These are phyloP conservation scores for Spiromastix sp. DNA, from an alignment of 2,329 filamentous ascomycete genomes.

Conservation along the genomic window DNA sequence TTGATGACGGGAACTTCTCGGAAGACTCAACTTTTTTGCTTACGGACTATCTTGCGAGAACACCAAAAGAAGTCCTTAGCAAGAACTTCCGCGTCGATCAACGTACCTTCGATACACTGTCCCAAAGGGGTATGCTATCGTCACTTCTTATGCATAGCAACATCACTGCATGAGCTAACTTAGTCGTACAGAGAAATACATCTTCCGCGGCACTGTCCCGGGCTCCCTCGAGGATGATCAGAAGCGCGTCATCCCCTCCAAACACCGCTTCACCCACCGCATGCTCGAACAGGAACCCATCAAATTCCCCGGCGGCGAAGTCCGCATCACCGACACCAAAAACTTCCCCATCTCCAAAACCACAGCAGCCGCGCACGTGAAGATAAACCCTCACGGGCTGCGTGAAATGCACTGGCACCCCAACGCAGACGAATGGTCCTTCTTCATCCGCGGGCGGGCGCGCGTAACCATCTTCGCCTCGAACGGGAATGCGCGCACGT, in stretches of 20 bases:
- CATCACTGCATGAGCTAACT: neutral
- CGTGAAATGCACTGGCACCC: slow-evolving; percentile 80
- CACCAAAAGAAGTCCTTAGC: slow-evolving; percentile 58
- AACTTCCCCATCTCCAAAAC: slow-evolving; percentile 67
- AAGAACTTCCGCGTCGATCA: slow-evolving; percentile 67
- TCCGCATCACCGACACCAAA: slow-evolving; percentile 64
- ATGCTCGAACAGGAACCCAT: slow-evolving; percentile 61
- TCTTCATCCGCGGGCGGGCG: slow-evolving; percentile 62
- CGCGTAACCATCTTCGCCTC: slow-evolving; percentile 65
- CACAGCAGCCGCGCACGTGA: slow-evolving; percentile 61
- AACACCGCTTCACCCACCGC: slow-evolving; percentile 58
- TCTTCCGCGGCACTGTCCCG: slow-evolving; percentile 60
- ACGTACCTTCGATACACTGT: slow-evolving; percentile 59
- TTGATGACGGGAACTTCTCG: slow-evolving; percentile 49
- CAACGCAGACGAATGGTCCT: slow-evolving; percentile 70
- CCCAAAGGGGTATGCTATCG: slow-evolving; percentile 38
- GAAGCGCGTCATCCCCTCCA: slow-evolving; percentile 56
- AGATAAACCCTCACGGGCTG: slow-evolving; percentile 60
- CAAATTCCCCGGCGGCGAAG: slow-evolving; percentile 56
- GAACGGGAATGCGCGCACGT: slow-evolving; percentile 59
- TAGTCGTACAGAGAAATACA: slow-evolving; percentile 52
- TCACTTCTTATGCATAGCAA: too few species aligned
- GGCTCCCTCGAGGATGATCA: slow-evolving; percentile 53
- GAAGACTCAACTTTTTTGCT: slow-evolving; percentile 62
- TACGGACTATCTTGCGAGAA: slow-evolving; percentile 58